Percentiles rank a stretch among this genome's conserved stretches.
These are phyloP conservation scores for Neopestalotiopsis clavispora DNA, from an alignment of 2,329 filamentous ascomycete genomes.

Conservation along the genomic window DNA sequence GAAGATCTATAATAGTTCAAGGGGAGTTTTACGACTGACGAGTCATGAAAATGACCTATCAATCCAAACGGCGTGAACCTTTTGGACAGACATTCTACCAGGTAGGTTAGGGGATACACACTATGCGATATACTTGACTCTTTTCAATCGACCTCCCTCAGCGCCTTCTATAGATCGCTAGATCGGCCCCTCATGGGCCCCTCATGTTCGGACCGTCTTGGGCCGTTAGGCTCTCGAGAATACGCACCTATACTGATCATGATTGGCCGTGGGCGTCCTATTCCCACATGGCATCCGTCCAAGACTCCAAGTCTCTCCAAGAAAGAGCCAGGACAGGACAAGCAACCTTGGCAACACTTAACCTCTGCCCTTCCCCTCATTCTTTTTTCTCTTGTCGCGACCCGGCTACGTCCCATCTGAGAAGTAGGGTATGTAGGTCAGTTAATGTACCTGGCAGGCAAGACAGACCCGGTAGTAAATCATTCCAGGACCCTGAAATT, in stretches of 20 bases:
- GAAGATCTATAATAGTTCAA: not conserved
- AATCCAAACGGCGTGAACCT: not conserved
- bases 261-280: not conserved
- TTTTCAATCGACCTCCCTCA: not conserved
- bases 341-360: not conserved
- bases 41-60: not conserved
- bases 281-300: constrained; percentile 6
- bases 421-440: not conserved
- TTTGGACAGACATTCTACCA: not conserved
- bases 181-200: not conserved
- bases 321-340: not conserved
- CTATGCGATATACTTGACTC: too few species aligned
- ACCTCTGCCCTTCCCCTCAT: too few species aligned
- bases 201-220: constrained; percentile 10
- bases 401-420: too few species aligned
- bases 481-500: constrained; percentile 8
- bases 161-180: not conserved
- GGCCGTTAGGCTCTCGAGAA: not conserved
- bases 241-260: not conserved
- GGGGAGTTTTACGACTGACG: not conserved
- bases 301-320: not conserved
- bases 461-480: not conserved
- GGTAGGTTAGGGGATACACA: too few species aligned
- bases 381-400: too few species aligned
- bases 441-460: not conserved